Evolutionary conservation across 306 rosid species (phyloP).

Genomic region (Hippophae gyantsensis): DNA sequence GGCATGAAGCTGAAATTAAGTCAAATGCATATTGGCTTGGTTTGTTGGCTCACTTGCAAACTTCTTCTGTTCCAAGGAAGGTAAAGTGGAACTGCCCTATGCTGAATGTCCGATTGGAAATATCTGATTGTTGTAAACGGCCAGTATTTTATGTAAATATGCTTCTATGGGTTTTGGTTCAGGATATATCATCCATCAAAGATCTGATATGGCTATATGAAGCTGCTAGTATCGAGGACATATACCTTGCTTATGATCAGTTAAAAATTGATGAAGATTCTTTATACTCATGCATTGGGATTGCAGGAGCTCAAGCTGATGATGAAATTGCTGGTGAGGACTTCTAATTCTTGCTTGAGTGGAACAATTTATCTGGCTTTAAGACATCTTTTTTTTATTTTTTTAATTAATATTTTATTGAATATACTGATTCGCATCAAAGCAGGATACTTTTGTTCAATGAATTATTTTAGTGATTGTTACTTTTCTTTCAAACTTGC

Average conservation of each 20-base stretch:
- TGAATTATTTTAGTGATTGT: too few relatives aligned
- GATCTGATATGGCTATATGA: constrained; percentile 72
- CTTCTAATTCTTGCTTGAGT: constrained; percentile 13
- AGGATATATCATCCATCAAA: constrained; percentile 94
- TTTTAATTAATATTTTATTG: too few relatives aligned
- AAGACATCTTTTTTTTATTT: too few relatives aligned
- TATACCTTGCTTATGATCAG: constrained; percentile 79
- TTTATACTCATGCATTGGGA: constrained; percentile 75
- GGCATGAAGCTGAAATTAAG: constrained; percentile 96
- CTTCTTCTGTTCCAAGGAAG: constrained; percentile 95
- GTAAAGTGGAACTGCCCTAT: constrained; percentile 35
- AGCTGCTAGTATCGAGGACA: constrained; percentile 66
- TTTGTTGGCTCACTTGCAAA: constrained; percentile 85
- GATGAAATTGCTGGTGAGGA: constrained; percentile 48
- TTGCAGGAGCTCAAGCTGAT: constrained; percentile 79
- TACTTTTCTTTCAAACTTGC: too few relatives aligned
- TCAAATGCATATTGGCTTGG: constrained; percentile 98
- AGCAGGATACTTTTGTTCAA: too few relatives aligned
- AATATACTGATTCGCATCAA: too few relatives aligned
- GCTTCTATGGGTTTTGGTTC: constrained; percentile 24
- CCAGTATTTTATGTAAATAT: neutral
- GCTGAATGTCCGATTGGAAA: constrained; percentile 3
- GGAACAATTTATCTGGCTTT: neutral
- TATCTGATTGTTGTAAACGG: neutral
- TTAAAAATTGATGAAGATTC: constrained; percentile 81